Evolutionary conservation across 2,329 filamentous ascomycete species (phyloP).

Genomic region (Orbilia ellipsospora): DNA sequence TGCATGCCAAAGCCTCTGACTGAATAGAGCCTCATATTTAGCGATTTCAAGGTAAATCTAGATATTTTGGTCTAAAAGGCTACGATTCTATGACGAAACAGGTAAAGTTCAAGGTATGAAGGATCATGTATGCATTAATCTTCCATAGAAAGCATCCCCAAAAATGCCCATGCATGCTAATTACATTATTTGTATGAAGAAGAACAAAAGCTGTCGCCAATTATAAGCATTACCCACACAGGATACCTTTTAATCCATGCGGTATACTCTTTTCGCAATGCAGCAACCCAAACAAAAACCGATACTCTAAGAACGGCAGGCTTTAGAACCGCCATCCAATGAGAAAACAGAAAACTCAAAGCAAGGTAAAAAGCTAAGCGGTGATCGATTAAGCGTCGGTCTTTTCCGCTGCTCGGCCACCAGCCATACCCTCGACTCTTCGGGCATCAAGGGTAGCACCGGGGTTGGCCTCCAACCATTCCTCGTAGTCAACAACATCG

Average conservation of each 20-base stretch:
- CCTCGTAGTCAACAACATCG: conserved; percentile 57
- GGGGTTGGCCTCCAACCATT: conserved; percentile 54
- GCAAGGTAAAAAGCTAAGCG: not conserved
- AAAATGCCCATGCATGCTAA: not conserved
- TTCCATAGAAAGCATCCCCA: not conserved
- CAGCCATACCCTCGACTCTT: conserved; percentile 38
- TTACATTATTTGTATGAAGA: conserved; percentile 4
- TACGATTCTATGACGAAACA: too few species aligned
- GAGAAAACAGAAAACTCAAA: not conserved
- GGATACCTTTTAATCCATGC: not conserved
- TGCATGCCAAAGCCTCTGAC: too few species aligned
- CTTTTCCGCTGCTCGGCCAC: conserved; percentile 29
- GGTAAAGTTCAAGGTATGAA: too few species aligned
- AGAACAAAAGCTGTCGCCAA: not conserved
- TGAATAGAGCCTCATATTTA: too few species aligned
- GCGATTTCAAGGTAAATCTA: too few species aligned
- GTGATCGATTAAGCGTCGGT: not conserved
- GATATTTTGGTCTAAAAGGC: too few species aligned
- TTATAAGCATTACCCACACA: not conserved
- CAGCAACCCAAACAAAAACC: not conserved
- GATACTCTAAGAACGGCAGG: not conserved
- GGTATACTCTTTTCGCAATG: conserved; percentile 5
- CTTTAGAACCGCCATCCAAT: not conserved
- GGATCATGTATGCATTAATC: not conserved
- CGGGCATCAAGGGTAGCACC: conserved; percentile 13